These are phyloP conservation scores for Penicillium sp. DNA, from an alignment of 2,329 filamentous ascomycete species.

Conservation along the genomic window DNA sequence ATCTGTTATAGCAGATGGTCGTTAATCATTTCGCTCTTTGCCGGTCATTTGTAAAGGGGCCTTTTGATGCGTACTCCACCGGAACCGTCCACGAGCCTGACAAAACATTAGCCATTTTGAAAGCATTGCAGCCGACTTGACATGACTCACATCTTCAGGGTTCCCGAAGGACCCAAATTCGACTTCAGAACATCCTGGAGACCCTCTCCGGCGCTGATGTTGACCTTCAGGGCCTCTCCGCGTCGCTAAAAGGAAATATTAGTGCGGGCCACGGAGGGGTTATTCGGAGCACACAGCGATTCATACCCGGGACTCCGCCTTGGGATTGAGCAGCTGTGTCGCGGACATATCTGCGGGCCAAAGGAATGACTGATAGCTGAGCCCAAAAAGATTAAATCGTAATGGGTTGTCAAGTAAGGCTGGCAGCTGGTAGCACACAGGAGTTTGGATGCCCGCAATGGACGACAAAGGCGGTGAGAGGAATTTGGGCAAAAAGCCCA, in stretches of 20 bases:
- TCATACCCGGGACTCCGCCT: constrained; percentile 92
- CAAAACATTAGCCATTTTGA: constrained; percentile 25
- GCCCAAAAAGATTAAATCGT: constrained; percentile 18
- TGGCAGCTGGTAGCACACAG: constrained; percentile 18
- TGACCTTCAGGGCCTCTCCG: constrained; percentile 93
- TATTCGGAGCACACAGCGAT: constrained; percentile 26
- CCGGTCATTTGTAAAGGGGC: constrained; percentile 6
- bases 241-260: constrained; percentile 62
- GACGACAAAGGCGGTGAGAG: constrained; percentile 32
- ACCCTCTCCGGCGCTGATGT: constrained; percentile 94
- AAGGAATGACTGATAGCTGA: constrained; percentile 22
- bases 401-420: constrained; percentile 15
- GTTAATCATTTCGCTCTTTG: constrained; percentile 12
- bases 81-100: constrained; percentile 56
- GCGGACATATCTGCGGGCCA: constrained; percentile 67
- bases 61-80: constrained; percentile 45
- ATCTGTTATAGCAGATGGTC: constrained; percentile 53
- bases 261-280: constrained; percentile 31
- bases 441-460: constrained; percentile 21
- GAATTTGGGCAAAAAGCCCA: constrained; percentile 39
- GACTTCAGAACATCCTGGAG: constrained; percentile 91
- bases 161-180: constrained; percentile 88
- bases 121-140: background rate
- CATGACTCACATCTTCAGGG: constrained; percentile 77
- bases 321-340: constrained; percentile 95